Percentiles rank a stretch among this genome's conserved stretches.
These are phyloP conservation scores for Trifolium pratense DNA, from an alignment of 306 rosid species.

Conservation along the genomic window DNA sequence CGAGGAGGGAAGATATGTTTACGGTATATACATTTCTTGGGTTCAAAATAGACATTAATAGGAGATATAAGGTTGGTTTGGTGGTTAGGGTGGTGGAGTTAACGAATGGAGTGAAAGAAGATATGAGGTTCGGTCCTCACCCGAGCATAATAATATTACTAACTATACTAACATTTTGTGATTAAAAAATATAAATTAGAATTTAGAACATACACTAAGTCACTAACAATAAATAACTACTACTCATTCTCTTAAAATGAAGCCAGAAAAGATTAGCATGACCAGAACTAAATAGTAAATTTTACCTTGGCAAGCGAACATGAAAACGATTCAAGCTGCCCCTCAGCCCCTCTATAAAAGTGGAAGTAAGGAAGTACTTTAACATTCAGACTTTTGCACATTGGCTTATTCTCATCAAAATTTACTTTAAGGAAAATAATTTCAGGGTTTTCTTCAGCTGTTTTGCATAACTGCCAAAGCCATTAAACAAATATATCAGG, in stretches of 20 bases:
- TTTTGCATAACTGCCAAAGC: conserved; percentile 84
- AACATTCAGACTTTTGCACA: conserved; percentile 96
- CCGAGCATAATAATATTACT: not conserved
- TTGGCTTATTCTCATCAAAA: conserved; percentile 95
- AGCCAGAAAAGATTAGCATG: conserved; percentile 31
- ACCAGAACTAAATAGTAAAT: conserved; percentile 28
- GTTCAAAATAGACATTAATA: conserved; percentile 20
- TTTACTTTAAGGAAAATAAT: conserved; percentile 88
- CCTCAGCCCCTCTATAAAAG: conserved; percentile 95
- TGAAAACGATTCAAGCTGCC: conserved; percentile 90
- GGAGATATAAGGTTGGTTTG: not conserved
- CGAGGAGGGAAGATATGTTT: conserved; percentile 29
- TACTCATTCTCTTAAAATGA: not conserved
- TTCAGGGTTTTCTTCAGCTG: conserved; percentile 92
- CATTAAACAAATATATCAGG: conserved; percentile 41
- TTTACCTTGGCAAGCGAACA: conserved; percentile 98
- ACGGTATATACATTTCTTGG: conserved; percentile 1
- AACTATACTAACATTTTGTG: not conserved
- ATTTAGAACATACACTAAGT: not conserved
- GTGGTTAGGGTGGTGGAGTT: not conserved
- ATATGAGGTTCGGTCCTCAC: not conserved
- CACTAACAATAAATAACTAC: not conserved
- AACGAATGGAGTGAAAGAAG: not conserved
- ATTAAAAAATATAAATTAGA: not conserved
- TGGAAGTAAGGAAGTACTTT: conserved; percentile 98